A percentile compares a stretch with the other conserved stretches of the same genome.
Evolutionary conservation across 306 rosid species (phyloP).

Genomic region (Rosa chinensis): DNA sequence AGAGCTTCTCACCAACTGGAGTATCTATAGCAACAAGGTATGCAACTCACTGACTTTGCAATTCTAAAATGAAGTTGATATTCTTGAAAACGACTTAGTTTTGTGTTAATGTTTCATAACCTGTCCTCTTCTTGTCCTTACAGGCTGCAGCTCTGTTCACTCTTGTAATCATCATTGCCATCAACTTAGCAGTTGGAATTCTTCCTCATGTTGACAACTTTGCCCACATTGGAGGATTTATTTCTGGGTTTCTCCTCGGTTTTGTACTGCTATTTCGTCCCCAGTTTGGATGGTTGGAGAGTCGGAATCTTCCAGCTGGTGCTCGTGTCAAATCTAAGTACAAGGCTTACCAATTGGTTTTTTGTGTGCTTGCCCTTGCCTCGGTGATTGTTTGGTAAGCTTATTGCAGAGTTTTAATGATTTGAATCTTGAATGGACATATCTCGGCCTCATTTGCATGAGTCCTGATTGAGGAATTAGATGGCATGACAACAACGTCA

Average conservation of each 20-base stretch:
- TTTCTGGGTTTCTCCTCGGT: conserved; percentile 47
- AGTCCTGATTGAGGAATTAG: neutral
- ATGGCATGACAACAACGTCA: neutral
- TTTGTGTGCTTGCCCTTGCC: conserved; percentile 28
- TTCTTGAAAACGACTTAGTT: neutral
- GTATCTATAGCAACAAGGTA: conserved; percentile 44
- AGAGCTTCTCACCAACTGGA: conserved; percentile 53
- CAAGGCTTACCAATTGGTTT: conserved; percentile 37
- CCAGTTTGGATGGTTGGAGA: conserved; percentile 43
- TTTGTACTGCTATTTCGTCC: conserved; percentile 47
- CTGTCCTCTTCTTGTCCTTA: too few species aligned
- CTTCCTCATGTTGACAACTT: conserved; percentile 54
- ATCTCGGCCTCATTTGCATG: neutral
- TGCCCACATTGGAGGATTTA: conserved; percentile 54
- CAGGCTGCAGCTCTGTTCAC: conserved; percentile 51
- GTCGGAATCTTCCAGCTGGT: conserved; percentile 32
- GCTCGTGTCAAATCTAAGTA: conserved; percentile 34
- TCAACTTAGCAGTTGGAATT: conserved; percentile 50
- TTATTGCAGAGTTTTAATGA: neutral
- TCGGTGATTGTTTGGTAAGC: conserved; percentile 42
- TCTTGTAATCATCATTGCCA: conserved; percentile 38
- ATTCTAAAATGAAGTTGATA: neutral
- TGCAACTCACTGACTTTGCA: neutral
- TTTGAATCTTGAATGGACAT: neutral
- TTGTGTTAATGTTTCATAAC: neutral